Conservation (phyloP, 2,329 filamentous ascomycete genomes). For the Alternaria sp. region DNA sequence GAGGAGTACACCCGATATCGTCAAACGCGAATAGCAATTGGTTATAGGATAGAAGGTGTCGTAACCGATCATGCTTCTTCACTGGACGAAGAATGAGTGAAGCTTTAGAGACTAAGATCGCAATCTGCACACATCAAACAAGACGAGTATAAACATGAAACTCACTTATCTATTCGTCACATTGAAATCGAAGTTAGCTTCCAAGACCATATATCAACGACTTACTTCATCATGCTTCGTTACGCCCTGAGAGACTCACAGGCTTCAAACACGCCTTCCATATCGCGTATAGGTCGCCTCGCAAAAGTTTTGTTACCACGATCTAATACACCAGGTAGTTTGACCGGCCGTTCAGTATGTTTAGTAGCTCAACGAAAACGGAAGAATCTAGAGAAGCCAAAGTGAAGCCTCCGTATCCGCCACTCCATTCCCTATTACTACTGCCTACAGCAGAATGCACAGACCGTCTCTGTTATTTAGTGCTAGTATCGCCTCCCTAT, state of each 20-base stretch:
- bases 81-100: neutral
- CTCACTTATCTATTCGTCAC: neutral
- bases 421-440: neutral
- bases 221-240: neutral
- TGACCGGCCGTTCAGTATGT: neutral
- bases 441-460: neutral
- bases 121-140: neutral
- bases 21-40: neutral
- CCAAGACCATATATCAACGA: neutral
- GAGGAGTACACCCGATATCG: neutral
- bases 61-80: neutral
- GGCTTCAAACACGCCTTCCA: neutral
- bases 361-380: neutral
- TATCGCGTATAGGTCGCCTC: neutral
- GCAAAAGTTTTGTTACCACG: neutral
- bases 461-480: neutral
- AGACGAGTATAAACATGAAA: neutral
- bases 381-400: neutral
- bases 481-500: neutral
- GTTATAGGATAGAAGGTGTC: neutral
- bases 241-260: neutral
- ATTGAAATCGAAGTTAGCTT: neutral
- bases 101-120: neutral
- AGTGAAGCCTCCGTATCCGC: neutral
- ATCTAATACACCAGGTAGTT: neutral